A percentile compares a stretch with the other conserved stretches of the same genome.
Evolutionary conservation across 306 rosid species (phyloP).

Genomic region (Cucurbita maxima): DNA sequence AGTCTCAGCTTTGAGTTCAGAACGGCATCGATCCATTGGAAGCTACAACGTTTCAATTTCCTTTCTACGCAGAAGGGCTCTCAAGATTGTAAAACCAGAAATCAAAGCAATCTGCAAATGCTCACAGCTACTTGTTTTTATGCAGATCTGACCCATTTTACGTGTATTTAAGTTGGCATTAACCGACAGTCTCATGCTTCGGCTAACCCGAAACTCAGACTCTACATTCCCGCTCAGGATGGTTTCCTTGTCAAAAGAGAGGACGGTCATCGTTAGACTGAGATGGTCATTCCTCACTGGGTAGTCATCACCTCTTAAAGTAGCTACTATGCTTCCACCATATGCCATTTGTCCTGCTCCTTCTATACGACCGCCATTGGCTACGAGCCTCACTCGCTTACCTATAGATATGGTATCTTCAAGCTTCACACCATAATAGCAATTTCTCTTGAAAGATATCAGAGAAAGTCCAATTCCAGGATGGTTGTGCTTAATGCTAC

Average conservation of each 20-base stretch:
- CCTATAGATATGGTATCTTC: slow-evolving; percentile 72
- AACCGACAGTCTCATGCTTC: slow-evolving; percentile 42
- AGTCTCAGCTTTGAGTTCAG: not conserved
- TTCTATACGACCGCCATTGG: slow-evolving; percentile 52
- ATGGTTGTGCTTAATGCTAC: slow-evolving; percentile 40
- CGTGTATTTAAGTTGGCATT: slow-evolving; percentile 76
- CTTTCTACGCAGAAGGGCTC: slow-evolving; percentile 33
- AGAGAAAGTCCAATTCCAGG: slow-evolving; percentile 68
- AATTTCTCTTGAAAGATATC: slow-evolving; percentile 58
- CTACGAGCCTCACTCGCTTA: slow-evolving; percentile 59
- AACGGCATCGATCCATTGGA: not conserved
- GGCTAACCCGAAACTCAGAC: slow-evolving; percentile 58
- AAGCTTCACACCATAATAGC: slow-evolving; percentile 64
- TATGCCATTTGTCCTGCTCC: slow-evolving; percentile 64
- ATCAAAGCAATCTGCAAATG: slow-evolving; percentile 64
- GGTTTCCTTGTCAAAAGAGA: slow-evolving; percentile 62
- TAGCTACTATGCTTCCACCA: slow-evolving; percentile 74
- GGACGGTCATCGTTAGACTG: slow-evolving; percentile 50
- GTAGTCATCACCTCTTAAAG: slow-evolving; percentile 64
- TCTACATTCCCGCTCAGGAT: slow-evolving; percentile 65
- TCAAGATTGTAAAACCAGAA: slow-evolving; percentile 51
- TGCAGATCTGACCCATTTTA: slow-evolving; percentile 70
- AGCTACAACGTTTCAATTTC: slow-evolving; percentile 14
- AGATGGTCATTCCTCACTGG: slow-evolving; percentile 59
- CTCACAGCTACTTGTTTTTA: slow-evolving; percentile 65